phyloP scores from a whole-genome alignment of 192 early-diverging fungal species.

The Phlyctochytrium planicorne region DNA sequence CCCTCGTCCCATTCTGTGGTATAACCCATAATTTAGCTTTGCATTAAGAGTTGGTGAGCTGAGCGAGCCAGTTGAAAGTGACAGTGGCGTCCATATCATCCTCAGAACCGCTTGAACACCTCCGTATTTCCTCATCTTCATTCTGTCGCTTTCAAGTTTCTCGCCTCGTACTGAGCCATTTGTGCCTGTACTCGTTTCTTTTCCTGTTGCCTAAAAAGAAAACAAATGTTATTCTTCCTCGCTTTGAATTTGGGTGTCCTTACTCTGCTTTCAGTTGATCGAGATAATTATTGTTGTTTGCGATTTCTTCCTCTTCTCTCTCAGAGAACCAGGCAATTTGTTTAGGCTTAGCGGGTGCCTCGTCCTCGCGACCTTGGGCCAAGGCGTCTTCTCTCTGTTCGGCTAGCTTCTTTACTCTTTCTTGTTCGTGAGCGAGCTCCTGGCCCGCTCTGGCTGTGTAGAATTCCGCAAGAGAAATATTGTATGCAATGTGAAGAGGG shows the following conservation, averaged over 20 bases:
- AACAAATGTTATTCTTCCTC: neutral
- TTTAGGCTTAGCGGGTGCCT: too few species aligned
- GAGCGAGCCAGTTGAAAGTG: constrained; percentile 77
- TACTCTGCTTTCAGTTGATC: constrained; percentile 16
- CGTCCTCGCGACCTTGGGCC: too few species aligned
- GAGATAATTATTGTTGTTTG: constrained; percentile 5
- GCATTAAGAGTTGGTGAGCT: constrained; percentile 81
- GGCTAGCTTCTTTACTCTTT: too few species aligned
- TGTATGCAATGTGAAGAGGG: constrained; percentile 77
- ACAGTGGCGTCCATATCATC: constrained; percentile 93
- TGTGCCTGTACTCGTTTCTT: constrained; percentile 9
- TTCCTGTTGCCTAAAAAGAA: constrained; percentile 12
- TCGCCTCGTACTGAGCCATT: constrained; percentile 23
- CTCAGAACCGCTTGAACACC: constrained; percentile 73
- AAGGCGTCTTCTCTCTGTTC: too few species aligned
- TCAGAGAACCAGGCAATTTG: constrained; percentile 17
- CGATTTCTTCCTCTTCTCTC: constrained; percentile 9
- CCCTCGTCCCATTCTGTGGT: neutral
- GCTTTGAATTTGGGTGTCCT: too few species aligned
- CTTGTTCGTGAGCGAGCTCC: constrained; percentile 42
- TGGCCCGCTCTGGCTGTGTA: constrained; percentile 75
- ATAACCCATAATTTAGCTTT: constrained; percentile 40
- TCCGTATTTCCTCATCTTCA: neutral
- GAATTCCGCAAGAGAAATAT: constrained; percentile 74
- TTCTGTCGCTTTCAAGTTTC: constrained; percentile 10